A percentile compares a stretch with the other conserved stretches of the same genome.
Evolutionary conservation across 805 yeast species (phyloP).

Genomic region (Lachancea cidri): DNA sequence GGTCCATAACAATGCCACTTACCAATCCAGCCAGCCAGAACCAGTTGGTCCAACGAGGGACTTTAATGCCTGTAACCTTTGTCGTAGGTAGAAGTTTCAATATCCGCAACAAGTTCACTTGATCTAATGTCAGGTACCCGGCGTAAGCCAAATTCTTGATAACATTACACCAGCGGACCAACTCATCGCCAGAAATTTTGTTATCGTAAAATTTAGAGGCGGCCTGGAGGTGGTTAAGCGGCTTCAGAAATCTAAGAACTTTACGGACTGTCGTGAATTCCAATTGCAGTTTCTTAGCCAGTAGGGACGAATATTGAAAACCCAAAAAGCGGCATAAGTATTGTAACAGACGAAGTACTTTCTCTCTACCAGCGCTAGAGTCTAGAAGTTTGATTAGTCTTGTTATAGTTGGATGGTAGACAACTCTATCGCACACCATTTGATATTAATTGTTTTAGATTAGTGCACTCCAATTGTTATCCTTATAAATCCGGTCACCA

Average conservation of each 20-base stretch:
- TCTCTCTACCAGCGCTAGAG: constrained; percentile 72
- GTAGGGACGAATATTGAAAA: constrained; percentile 48
- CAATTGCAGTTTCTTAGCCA: constrained; percentile 51
- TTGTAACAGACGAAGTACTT: constrained; percentile 70
- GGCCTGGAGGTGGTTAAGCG: constrained; percentile 64
- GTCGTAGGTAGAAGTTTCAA: constrained; percentile 47
- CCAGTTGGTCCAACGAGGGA: constrained; percentile 55
- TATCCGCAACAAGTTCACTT: constrained; percentile 50
- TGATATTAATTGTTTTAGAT: background rate
- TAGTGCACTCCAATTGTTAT: background rate
- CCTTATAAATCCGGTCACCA: background rate
- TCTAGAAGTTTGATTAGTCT: constrained; percentile 62
- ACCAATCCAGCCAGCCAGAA: constrained; percentile 74
- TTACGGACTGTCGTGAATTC: constrained; percentile 72
- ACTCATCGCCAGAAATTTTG: constrained; percentile 54
- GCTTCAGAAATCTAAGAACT: constrained; percentile 78
- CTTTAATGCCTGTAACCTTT: constrained; percentile 40
- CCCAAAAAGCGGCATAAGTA: constrained; percentile 73
- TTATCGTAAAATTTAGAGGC: constrained; percentile 64
- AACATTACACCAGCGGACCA: constrained; percentile 32
- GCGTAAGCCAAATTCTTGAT: constrained; percentile 57
- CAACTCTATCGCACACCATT: constrained; percentile 64
- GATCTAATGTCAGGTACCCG: constrained; percentile 59
- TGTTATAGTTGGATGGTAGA: constrained; percentile 68
- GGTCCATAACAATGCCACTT: constrained; percentile 56